Evolutionary conservation across 2,329 filamentous ascomycete species (phyloP), one percentile per base, ranked within the genome.

Genomic region (Botrytis hyacinthi): DNA sequence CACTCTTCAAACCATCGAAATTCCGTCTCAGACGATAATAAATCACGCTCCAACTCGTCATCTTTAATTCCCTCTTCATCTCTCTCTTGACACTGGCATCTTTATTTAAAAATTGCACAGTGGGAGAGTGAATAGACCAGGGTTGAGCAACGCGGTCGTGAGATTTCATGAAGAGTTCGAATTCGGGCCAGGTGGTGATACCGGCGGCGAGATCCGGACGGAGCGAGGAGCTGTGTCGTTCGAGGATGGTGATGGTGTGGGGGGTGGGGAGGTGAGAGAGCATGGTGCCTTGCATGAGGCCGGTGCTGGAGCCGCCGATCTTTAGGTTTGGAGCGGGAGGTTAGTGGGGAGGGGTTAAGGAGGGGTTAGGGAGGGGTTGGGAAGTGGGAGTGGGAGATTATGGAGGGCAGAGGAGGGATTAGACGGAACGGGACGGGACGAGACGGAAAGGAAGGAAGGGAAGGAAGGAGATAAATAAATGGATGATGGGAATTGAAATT

Each of bases 291-390:
- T 73, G 68, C 65, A 78, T 74, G 9, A 77, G 75, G 35, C 73
- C 73, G 3, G 66, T 74, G 63, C 76, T 75, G 48, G 77, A 78
- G n/a, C 77, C 76, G 40, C 77, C 77, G 14, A 78, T 72, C 70
- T 74, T 35, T 71, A 7, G 3, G 20, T 22, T 18, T 29, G 22
- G 35, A 26, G 40, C 16, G 22, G 46, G 29, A 26, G 22, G 29
- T 72, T 72, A 68, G 71, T 57, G 22, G 5, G 44, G 60, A 22
- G 37, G 62, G 63, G 16, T 26, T 32, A 40, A 40, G 44, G 60
- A 22, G n/a, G n/a, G n/a, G n/a, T n/a, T 37, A 37, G 6, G 35
- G 37, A 44, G 62, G 62, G 26, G 14, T 32, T 3, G n/a, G 3
- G 29, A 44, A 29, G 9, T n/a, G 18, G 8, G 29, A 29, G 42